phyloP scores from a whole-genome alignment of 768 basidiomycete genomes.

The Boletus eberwhitei region DNA sequence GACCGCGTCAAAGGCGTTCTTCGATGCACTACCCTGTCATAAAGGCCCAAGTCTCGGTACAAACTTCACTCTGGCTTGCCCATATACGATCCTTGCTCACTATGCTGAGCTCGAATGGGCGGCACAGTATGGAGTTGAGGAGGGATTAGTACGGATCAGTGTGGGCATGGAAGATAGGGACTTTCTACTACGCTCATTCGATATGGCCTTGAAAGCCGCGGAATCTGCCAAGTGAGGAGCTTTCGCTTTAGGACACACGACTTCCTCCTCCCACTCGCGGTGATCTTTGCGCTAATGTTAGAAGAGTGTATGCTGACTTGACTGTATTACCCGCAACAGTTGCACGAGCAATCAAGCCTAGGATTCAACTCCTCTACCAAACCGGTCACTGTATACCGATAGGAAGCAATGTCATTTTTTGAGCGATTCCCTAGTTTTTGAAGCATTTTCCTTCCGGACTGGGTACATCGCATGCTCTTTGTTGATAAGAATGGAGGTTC shows the following conservation, averaged over 20 bases:
- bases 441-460: not conserved
- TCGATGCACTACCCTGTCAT: conserved; percentile 73
- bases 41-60: conserved; percentile 95
- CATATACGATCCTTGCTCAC: conserved; percentile 91
- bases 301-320: not conserved
- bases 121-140: conserved; percentile 78
- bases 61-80: conserved; percentile 93
- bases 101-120: conserved; percentile 92
- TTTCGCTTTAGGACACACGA: not conserved
- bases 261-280: not conserved
- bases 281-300: not conserved
- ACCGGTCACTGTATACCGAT: not conserved
- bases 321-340: not conserved
- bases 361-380: conserved; percentile 3
- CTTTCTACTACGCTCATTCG: conserved; percentile 55
- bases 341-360: not conserved
- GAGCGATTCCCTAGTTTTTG: not conserved
- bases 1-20: conserved; percentile 73
- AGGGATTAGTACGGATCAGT: conserved; percentile 79
- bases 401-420: not conserved
- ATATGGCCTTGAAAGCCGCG: conserved; percentile 67
- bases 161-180: conserved; percentile 83
- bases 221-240: conserved; percentile 38
- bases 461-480: not conserved
- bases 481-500: not conserved